Base-by-base conservation (phyloP, 2,329 filamentous ascomycete genomes). In the Thielaviopsis euricoi region DNA sequence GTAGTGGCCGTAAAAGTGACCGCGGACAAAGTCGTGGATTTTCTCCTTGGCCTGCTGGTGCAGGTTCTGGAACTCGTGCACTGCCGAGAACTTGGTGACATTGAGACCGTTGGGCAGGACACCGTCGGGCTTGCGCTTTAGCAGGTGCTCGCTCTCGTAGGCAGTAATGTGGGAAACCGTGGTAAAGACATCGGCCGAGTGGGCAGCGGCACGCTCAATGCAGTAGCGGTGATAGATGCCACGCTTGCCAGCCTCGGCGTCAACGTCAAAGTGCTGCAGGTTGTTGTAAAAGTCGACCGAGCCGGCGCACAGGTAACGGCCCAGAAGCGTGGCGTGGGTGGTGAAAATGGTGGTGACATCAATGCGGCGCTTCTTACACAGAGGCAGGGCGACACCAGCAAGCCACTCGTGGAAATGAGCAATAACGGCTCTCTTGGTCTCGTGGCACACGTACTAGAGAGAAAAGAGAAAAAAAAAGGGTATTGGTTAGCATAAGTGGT, bases 231-330 rank as follows among this genome's bases (percentile, higher is more conserved):
- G 93, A 75, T 97, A 98, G 69, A 98, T 97, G 60, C 93, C 93
- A 66, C 93, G 87, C 77, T 96, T 97, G 61, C 93, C 93, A 19
- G 93, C 93, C 72, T 98, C 93, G 6, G 89, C 83, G 69, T 98
- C 93, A 29, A 95, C 89, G 68, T 98, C 91, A 67, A 98, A 97
- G 74, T 83, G 86, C 71, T 97, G 91, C 56, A 98, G 79, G 70
- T 97, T 96, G 76, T 97, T 98, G 79, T 98, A 98, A 70, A 98
- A 97, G 70, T 98, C 93, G 62, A 97, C 93, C 0, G 90, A 96
- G 57, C 93, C 93, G 55, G 93, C 93, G 69, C 93, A 97, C 53
- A 97, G 86, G 68, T 98, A 97, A 66, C 93, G 85, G 62, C 93
- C 93, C 53, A 98, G 82, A 12, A 98, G 80, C 6, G 93, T 61